These are phyloP conservation scores for Aspergillus tamarii DNA, from an alignment of 2,329 filamentous ascomycete species.

Conservation along the genomic window DNA sequence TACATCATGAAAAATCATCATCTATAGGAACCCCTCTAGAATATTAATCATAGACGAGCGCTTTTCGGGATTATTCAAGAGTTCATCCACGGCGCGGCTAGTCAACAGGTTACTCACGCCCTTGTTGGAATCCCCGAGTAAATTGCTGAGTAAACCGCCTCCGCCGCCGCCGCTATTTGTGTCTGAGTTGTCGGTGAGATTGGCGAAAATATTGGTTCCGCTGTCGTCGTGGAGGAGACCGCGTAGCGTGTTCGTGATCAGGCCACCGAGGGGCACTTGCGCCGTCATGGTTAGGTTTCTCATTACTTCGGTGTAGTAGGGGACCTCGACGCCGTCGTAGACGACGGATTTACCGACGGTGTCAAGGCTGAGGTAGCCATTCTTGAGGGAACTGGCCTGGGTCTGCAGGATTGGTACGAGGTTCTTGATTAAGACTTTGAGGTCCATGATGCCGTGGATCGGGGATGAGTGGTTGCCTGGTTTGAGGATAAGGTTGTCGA, in stretches of 20 bases:
- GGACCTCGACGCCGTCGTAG: slow-evolving; percentile 35
- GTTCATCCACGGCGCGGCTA: slow-evolving; percentile 2
- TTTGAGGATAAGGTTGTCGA: slow-evolving; percentile 54
- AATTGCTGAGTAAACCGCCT: slow-evolving; percentile 1
- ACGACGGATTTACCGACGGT: slow-evolving; percentile 32
- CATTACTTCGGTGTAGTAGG: slow-evolving; percentile 41
- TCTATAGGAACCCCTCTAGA: slow-evolving; percentile 12
- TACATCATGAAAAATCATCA: not conserved
- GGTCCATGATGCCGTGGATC: slow-evolving; percentile 53
- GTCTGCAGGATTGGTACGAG: slow-evolving; percentile 28
- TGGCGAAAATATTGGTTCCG: slow-evolving; percentile 19
- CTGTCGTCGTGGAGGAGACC: slow-evolving; percentile 20
- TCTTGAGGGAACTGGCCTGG: slow-evolving; percentile 28
- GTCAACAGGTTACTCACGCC: slow-evolving; percentile 2
- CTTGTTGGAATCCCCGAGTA: slow-evolving; percentile 13
- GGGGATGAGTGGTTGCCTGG: slow-evolving; percentile 57
- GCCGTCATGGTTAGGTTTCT: slow-evolving; percentile 34
- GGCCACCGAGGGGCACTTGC: slow-evolving; percentile 28
- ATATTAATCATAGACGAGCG: slow-evolving; percentile 20
- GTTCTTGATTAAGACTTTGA: slow-evolving; percentile 40
- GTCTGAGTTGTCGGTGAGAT: slow-evolving; percentile 10
- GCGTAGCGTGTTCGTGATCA: slow-evolving; percentile 36
- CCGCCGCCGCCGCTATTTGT: not conserved
- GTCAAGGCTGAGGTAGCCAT: slow-evolving; percentile 32
- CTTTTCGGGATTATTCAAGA: slow-evolving; percentile 18